Evolutionary conservation across 371 early-diverging fungal species (phyloP), one percentile per base, ranked within the genome.

Genomic region (Saksenaea oblongispora): DNA sequence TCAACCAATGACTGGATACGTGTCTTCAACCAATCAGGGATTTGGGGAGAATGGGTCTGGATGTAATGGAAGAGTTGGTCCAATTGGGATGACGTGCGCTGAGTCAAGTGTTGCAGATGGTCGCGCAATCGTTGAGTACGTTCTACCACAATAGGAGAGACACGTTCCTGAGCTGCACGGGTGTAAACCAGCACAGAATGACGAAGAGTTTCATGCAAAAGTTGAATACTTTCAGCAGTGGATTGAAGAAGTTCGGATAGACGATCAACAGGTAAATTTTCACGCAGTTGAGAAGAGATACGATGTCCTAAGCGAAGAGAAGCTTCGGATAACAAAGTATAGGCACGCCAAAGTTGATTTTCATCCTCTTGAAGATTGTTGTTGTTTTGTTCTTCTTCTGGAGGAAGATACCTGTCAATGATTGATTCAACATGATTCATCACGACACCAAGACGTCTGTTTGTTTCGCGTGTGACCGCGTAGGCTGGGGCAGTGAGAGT

Each of bases 11-110:
- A 74, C 27, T 73, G 39, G 14, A 88, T 39, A 27, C 74, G 79
- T 34, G 56, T 60, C 64, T 83, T 82, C 55, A 85, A 62, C 66
- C 70, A 86, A 27, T 79, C 78, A 41, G 86, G 86, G n/a, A 71
- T 56, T n/a, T 75, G 18, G 28, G 76, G 70, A 65, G 62, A 76
- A 59, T 84, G 80, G 24, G 61, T 56, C 68, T 82, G 76, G 59
- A 85, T 59, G 62, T 76, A 84, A 5, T 27, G 61, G 2, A 78
- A 67, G 5, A 79, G 22, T 10, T 65, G 62, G 63, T 59, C 22
- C 59, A 77, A 41, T 70, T 75, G 70, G 10, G 53, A 47, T 13
- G 62, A 53, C 47, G 27, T 54, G 55, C 34, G 55, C 34, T 76
- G 74, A 9, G 42, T 37, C 18, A 74, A 56, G 24, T 67, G 62